Evolutionary conservation across 768 basidiomycete species (phyloP).

Genomic region (Boletus tomentosulus): DNA sequence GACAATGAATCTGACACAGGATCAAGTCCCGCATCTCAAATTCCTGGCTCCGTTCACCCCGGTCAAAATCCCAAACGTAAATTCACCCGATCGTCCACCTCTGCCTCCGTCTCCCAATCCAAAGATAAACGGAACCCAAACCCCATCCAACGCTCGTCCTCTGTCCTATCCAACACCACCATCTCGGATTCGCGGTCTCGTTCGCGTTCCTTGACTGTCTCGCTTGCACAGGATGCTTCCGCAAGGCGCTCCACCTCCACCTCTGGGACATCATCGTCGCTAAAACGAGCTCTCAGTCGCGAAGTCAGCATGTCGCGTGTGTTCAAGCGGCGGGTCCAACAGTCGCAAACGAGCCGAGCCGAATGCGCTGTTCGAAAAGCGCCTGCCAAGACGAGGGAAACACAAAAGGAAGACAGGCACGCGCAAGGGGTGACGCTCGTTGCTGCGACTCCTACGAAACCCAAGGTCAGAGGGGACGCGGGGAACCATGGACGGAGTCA

Average conservation of each 20-base stretch:
- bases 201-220: constrained; percentile 63
- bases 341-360: constrained; percentile 11
- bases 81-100: constrained; percentile 10
- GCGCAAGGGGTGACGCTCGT: constrained; percentile 39
- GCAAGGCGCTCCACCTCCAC: constrained; percentile 31
- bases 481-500: constrained; percentile 9
- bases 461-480: constrained; percentile 13
- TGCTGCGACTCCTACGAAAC: constrained; percentile 51
- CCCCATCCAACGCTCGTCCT: constrained; percentile 23
- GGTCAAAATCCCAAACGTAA: constrained; percentile 11
- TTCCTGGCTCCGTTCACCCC: neutral
- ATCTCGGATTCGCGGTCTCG: constrained; percentile 37
- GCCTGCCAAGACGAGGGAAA: constrained; percentile 6
- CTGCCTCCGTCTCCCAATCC: constrained; percentile 5
- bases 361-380: constrained; percentile 15
- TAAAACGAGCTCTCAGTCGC: constrained; percentile 56
- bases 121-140: constrained; percentile 8
- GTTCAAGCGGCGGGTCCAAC: constrained; percentile 47
- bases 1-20: constrained; percentile 17
- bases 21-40: constrained; percentile 10
- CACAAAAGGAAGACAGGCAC: constrained; percentile 3
- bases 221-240: constrained; percentile 60
- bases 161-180: constrained; percentile 13
- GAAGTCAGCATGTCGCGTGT: constrained; percentile 76
- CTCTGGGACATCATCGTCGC: constrained; percentile 35